These are phyloP conservation scores for Saitozyma podzolica DNA, from an alignment of 768 basidiomycete species.

Conservation along the genomic window DNA sequence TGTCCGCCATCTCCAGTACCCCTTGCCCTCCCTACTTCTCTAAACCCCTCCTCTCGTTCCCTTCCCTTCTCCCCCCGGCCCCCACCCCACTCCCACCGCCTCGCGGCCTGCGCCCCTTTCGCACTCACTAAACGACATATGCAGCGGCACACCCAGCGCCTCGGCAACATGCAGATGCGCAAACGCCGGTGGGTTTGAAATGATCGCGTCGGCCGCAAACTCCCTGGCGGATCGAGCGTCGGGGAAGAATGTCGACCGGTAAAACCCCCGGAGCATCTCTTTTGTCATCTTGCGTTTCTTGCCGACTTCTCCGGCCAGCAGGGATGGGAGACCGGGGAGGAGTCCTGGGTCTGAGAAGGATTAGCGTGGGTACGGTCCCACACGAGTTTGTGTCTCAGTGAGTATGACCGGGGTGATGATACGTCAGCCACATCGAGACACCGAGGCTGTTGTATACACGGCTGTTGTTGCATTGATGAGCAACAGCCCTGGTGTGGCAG, in stretches of 20 bases:
- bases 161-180: conserved; percentile 35
- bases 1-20: no score
- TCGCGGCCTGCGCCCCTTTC: no score
- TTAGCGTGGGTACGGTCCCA: not conserved
- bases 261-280: conserved; percentile 49
- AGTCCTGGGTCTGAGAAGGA: conserved; percentile 60
- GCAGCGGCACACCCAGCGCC: conserved; percentile 27
- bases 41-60: no score
- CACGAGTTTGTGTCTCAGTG: no score
- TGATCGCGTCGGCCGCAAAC: conserved; percentile 34
- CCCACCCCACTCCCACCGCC: no score
- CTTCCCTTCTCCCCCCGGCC: no score
- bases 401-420: no score
- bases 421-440: no score
- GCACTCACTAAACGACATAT: conserved; percentile 54
- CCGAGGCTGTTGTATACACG: no score
- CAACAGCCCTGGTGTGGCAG: no score
- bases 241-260: conserved; percentile 25
- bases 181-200: conserved; percentile 28
- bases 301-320: conserved; percentile 62
- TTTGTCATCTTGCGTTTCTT: conserved; percentile 61
- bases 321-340: conserved; percentile 61
- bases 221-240: conserved; percentile 16
- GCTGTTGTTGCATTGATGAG: no score
- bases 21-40: no score